A percentile compares a stretch with the other conserved stretches of the same genome.
These are phyloP conservation scores for Pyrrhoderma lamaoense DNA, from an alignment of 1,284 basidiomycete genomes.

Conservation along the genomic window DNA sequence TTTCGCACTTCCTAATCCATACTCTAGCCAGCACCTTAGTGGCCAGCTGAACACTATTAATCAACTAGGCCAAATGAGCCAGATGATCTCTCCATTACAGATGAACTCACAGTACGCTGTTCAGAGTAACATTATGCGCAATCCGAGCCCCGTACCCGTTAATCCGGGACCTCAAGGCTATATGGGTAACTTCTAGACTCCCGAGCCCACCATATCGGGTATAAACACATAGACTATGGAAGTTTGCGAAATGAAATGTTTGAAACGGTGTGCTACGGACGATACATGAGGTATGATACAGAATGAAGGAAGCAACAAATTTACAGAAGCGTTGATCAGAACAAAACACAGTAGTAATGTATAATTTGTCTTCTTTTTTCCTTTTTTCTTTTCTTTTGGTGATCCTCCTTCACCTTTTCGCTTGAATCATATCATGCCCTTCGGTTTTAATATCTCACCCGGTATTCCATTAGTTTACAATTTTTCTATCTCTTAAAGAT, in stretches of 20 bases:
- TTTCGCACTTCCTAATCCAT: slow-evolving; percentile 46
- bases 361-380: not conserved
- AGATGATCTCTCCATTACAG: slow-evolving; percentile 66
- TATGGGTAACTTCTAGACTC: slow-evolving; percentile 35
- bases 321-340: too few species aligned
- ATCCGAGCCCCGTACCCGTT: slow-evolving; percentile 58
- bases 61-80: slow-evolving; percentile 49
- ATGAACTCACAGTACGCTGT: slow-evolving; percentile 60
- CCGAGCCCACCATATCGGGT: slow-evolving; percentile 28
- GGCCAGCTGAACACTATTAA: slow-evolving; percentile 9
- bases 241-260: not conserved
- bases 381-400: not conserved
- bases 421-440: slow-evolving; percentile 7
- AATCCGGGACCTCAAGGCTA: slow-evolving; percentile 43
- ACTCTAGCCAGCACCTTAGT: slow-evolving; percentile 23
- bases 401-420: slow-evolving; percentile 18
- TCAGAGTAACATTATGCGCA: slow-evolving; percentile 69
- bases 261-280: not conserved
- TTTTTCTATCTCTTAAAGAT: slow-evolving; percentile 10
- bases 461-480: slow-evolving; percentile 7
- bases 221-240: slow-evolving; percentile 14
- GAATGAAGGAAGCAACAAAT: too few species aligned
- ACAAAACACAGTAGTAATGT: too few species aligned
- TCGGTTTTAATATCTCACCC: not conserved
- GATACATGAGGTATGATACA: too few species aligned